These are phyloP conservation scores for Ophiostoma sp. DNA, from an alignment of 2,329 filamentous ascomycete genomes.

Conservation along the genomic window DNA sequence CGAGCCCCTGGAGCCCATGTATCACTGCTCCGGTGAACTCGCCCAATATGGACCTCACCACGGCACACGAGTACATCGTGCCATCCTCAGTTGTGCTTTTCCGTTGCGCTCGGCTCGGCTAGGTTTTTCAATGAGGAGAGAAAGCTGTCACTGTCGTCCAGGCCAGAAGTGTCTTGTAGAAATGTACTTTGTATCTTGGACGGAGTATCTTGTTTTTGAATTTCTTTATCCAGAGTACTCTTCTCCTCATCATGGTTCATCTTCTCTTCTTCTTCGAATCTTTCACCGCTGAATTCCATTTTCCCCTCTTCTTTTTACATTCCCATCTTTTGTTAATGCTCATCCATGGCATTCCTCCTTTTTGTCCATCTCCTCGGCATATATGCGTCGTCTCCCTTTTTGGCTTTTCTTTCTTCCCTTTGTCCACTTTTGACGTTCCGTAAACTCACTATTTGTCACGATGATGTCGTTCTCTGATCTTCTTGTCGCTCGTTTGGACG, in stretches of 20 bases:
- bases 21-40: neutral
- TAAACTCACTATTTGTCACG: neutral
- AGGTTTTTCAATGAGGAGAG: too few species aligned
- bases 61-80: neutral
- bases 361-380: neutral
- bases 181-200: neutral
- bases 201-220: neutral
- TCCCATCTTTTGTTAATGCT: neutral
- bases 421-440: neutral
- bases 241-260: neutral
- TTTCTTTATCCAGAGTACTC: neutral
- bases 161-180: neutral
- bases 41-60: neutral
- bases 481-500: neutral
- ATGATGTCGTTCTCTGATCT: neutral
- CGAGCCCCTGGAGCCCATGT: neutral
- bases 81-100: neutral
- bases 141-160: neutral
- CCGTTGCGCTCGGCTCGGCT: slow-evolving; percentile 7
- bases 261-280: neutral
- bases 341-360: neutral
- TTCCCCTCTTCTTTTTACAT: neutral
- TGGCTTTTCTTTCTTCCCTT: neutral
- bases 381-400: neutral
- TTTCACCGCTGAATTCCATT: neutral